A percentile compares a stretch with the other conserved stretches of the same genome.
phyloP scores from a whole-genome alignment of 176 grass and related monocot species.

The Elymus sibiricus region DNA sequence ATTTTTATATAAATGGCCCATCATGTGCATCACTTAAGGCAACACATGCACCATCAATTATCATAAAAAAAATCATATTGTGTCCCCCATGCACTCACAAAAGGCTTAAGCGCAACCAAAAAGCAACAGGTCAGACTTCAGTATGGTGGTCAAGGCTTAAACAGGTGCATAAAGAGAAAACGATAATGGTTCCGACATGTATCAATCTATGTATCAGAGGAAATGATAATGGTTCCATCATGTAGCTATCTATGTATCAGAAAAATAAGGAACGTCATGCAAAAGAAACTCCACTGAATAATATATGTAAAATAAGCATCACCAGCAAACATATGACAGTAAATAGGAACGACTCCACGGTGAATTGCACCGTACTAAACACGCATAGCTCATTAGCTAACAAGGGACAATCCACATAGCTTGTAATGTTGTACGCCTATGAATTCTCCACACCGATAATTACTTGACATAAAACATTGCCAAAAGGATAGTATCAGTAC shows the following conservation, averaged over 20 bases:
- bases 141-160: not conserved
- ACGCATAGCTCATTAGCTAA: not conserved
- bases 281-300: not conserved
- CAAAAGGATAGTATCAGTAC: conserved; percentile 19
- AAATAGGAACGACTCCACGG: not conserved
- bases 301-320: not conserved
- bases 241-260: not conserved
- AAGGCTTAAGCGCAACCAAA: not conserved
- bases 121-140: not conserved
- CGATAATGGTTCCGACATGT: not conserved
- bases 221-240: not conserved
- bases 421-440: not conserved
- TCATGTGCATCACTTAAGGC: not conserved
- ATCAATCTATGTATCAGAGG: not conserved
- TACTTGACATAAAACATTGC: not conserved
- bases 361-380: not conserved
- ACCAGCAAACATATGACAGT: not conserved
- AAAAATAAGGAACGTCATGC: not conserved
- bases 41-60: not conserved
- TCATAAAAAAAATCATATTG: not conserved
- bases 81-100: not conserved
- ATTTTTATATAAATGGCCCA: not conserved
- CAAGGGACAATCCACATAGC: not conserved
- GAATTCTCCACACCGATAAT: not conserved
- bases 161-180: not conserved